Conservation (phyloP, 2,329 filamentous ascomycete species). For the Colletotrichum gloeosporioides region DNA sequence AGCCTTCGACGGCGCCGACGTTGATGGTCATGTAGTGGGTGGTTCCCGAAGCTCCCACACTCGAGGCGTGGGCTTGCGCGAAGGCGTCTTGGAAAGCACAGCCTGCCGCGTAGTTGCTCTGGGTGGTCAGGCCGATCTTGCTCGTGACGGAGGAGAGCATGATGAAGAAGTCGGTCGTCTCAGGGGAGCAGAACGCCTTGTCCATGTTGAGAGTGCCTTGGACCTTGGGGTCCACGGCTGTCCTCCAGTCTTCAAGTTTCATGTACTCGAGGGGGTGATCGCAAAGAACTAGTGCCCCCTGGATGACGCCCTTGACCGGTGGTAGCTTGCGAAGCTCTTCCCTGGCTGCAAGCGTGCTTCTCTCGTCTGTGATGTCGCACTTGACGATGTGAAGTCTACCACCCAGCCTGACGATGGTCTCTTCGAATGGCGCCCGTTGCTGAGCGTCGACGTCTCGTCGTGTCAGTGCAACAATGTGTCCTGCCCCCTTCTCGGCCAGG, state of each 20-base stretch:
- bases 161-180: slow-evolving; percentile 16
- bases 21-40: slow-evolving; percentile 26
- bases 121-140: not conserved
- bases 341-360: not conserved
- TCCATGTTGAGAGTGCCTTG: not conserved
- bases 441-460: slow-evolving; percentile 26
- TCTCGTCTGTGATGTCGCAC: not conserved
- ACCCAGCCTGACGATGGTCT: not conserved
- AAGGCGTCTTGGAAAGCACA: slow-evolving; percentile 38
- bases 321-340: not conserved
- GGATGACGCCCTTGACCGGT: not conserved
- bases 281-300: not conserved
- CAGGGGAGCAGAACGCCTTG: not conserved
- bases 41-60: not conserved
- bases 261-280: slow-evolving; percentile 5
- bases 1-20: slow-evolving; percentile 19
- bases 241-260: not conserved
- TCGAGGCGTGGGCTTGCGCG: not conserved
- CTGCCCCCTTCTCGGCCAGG: slow-evolving; percentile 32
- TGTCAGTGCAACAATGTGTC: slow-evolving; percentile 33
- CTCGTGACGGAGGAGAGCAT: slow-evolving; percentile 8
- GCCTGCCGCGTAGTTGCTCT: slow-evolving; percentile 24
- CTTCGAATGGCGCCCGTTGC: not conserved
- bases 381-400: not conserved
- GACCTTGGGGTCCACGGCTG: slow-evolving; percentile 4